Conservation (phyloP, 805 yeast genomes). For the Deakozyma indianensis region DNA sequence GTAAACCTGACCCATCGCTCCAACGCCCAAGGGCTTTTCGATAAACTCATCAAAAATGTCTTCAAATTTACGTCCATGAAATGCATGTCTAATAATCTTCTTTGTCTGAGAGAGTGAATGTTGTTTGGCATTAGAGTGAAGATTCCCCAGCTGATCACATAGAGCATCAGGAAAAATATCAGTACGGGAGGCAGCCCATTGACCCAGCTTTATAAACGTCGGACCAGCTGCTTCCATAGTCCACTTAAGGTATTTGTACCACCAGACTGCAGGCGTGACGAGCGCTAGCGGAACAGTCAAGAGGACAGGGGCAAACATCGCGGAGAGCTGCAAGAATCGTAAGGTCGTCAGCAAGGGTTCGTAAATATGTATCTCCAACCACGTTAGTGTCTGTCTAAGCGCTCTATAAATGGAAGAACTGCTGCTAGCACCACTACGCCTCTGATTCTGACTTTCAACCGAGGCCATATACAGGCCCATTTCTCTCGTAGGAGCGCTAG, state of each 20-base stretch:
- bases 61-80: slow-evolving; percentile 42
- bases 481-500: slow-evolving; percentile 1
- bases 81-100: slow-evolving; percentile 41
- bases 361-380: slow-evolving; percentile 25
- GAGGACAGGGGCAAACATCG: slow-evolving; percentile 58
- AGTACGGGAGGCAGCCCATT: slow-evolving; percentile 97
- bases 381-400: slow-evolving; percentile 4
- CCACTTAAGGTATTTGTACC: slow-evolving; percentile 55
- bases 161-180: slow-evolving; percentile 75
- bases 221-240: slow-evolving; percentile 83
- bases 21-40: slow-evolving; percentile 79
- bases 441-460: slow-evolving; percentile 1
- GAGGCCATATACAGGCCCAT: slow-evolving; percentile 5
- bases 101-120: slow-evolving; percentile 56
- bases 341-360: slow-evolving; percentile 59
- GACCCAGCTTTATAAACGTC: slow-evolving; percentile 67
- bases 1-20: slow-evolving; percentile 96
- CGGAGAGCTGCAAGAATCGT: slow-evolving; percentile 54
- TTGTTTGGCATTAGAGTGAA: slow-evolving; percentile 73
- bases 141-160: slow-evolving; percentile 58
- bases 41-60: slow-evolving; percentile 71
- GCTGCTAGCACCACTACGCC: not conserved
- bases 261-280: slow-evolving; percentile 49
- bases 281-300: slow-evolving; percentile 44
- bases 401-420: not conserved